Evolutionary conservation across 1,139 yeast species (phyloP), one percentile per base, ranked within the genome.

Genomic region (Geotrichum bryndzae): DNA sequence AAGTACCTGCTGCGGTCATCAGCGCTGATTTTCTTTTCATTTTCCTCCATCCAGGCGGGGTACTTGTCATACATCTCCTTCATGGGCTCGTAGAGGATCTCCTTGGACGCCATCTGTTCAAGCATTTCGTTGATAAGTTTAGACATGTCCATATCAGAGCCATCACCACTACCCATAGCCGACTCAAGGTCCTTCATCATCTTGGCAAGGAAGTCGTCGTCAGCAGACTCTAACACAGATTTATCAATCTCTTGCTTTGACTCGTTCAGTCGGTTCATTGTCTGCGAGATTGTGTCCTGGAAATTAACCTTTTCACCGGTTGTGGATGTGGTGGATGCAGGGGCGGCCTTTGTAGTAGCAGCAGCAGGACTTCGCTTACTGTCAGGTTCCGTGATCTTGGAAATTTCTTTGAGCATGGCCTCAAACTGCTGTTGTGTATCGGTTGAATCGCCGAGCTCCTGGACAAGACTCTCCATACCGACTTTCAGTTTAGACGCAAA

Each of bases 71-170:
- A 84, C 73, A 92, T 80, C 65, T 90, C 96, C 70, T 86, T 88
- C 76, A 94, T 82, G 1, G 98, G 97, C 68, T 88, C 96, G 72
- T 90, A 92, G 57, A 94, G 79, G 38, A 92, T 90, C 63, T 87
- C 95, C 72, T 90, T 92, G 7, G 96, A 86, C 23, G 95, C 84
- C 73, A 94, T 81, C 72, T 90, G 95, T 65, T 86, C 87, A 70
- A 94, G 80, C 86, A 92, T 86, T 60, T 88, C 91, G 33, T 83
- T 82, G 66, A 92, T 79, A 54, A 92, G 79, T 65, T 85, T 84
- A 59, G 88, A 82, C 67, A 82, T 80, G 33, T 82, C 87, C 10
- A 77, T 83, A 11, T 73, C 80, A 18, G 81, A 86, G 3, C 76
- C 84, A 10, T 72, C 80, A 1, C 73, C 78, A 18, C 68, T 74